phyloP scores from a whole-genome alignment of 169 alveolate species.

The Neospora caninum region DNA sequence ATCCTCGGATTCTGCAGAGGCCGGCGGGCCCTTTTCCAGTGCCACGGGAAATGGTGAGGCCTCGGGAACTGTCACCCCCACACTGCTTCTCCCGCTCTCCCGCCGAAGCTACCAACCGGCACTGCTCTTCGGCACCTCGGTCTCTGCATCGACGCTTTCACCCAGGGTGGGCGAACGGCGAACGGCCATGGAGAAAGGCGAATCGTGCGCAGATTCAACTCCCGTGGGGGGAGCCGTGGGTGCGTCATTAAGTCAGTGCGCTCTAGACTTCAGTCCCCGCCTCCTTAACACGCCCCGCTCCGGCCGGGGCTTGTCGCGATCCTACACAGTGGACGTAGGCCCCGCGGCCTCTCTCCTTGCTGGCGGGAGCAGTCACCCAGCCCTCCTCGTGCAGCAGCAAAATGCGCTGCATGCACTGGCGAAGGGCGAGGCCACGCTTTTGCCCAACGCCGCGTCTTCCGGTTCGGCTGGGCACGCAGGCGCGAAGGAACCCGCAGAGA shows the following conservation, averaged over 20 bases:
- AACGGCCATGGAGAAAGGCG: background rate
- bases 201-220: background rate
- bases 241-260: background rate
- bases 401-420: background rate
- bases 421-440: background rate
- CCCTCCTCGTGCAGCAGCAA: background rate
- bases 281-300: conserved; percentile 32
- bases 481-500: no score
- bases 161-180: background rate
- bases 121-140: background rate
- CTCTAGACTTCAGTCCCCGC: conserved; percentile 26
- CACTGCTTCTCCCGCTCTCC: conserved; percentile 15
- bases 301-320: background rate
- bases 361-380: background rate
- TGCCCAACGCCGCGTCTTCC: background rate
- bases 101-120: conserved; percentile 12
- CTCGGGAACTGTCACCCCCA: background rate
- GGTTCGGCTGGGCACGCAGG: no score
- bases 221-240: background rate
- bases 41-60: background rate
- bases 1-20: background rate
- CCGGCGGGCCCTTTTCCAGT: background rate
- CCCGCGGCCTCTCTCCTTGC: background rate
- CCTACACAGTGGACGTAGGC: background rate
- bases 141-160: background rate